Evolutionary conservation across 2,329 filamentous ascomycete genomes (phyloP), one percentile per base, ranked within the genome.

Genomic region (Apiospora koreana): DNA sequence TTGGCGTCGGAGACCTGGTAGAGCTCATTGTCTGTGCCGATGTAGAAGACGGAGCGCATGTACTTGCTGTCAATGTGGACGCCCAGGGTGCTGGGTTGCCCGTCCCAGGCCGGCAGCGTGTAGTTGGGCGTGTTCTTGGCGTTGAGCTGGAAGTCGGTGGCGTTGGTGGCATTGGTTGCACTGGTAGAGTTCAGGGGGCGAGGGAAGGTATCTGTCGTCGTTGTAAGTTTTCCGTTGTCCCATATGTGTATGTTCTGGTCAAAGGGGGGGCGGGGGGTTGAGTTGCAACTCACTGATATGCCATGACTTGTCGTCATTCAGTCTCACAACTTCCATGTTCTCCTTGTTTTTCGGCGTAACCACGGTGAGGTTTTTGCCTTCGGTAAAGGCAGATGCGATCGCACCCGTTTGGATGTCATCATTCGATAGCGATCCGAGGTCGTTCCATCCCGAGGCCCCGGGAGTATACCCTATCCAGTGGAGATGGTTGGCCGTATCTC

Each of bases 21-120:
- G n/a, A 83, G 74, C 65, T 73, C 74, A 35, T 71, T 71, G 75
- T 83, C 81, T 31, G 76, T 78, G 69, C 81, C 81, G 65, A 82
- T 76, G 72, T 82, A 83, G 76, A 79, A 82, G 54, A 82, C 64
- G 69, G 71, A 77, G 35, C 77, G 79, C 12, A 76, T 77, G 66
- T 69, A 74, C 7, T 71, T 67, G 16, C 67, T 72, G 74, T 82
- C 77, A 54, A 78, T 73, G 69, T 73, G 75, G n/a, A 81, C 48
- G 45, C 75, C 80, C 28, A 82, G 48, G 23, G 74, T 48, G 10
- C 72, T 70, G 3, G 77, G 73, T 12, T 70, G 77, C 67, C 80
- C 80, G 64, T 76, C 73, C 77, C 79, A 81, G 6, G 75, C 74
- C 8, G 78, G 74, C 8, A 82, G 75, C 4, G 69, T 76, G 72